These are phyloP conservation scores for Ganoderma resinaceum DNA, from an alignment of 1,284 basidiomycete species.

Conservation along the genomic window DNA sequence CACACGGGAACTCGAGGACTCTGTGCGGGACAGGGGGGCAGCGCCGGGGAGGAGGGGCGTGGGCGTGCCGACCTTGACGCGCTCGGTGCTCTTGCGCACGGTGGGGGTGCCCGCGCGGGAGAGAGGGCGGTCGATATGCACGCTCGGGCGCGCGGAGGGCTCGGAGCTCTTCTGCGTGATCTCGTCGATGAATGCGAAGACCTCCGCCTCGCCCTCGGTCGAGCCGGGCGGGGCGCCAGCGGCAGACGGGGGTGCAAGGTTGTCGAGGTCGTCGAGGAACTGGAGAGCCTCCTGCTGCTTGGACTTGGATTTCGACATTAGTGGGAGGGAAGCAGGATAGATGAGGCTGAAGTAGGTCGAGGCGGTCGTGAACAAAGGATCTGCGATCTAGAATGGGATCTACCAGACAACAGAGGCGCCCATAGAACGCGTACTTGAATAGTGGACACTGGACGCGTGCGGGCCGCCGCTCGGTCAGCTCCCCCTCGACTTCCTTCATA, in stretches of 20 bases:
- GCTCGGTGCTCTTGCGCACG: slow-evolving; percentile 78
- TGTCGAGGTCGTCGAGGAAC: slow-evolving; percentile 91
- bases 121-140: slow-evolving; percentile 62
- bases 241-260: slow-evolving; percentile 55
- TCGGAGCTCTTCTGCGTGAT: slow-evolving; percentile 90
- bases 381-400: neutral
- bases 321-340: neutral
- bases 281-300: slow-evolving; percentile 90
- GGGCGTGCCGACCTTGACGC: slow-evolving; percentile 69
- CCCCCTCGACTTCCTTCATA: neutral
- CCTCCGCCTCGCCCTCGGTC: slow-evolving; percentile 75
- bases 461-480: neutral
- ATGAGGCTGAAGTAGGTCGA: neutral
- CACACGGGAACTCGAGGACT: slow-evolving; percentile 36
- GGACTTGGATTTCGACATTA: slow-evolving; percentile 68
- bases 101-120: slow-evolving; percentile 77
- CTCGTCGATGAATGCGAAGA: slow-evolving; percentile 93
- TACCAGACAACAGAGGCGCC: neutral
- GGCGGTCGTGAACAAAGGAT: neutral
- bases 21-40: slow-evolving; percentile 45
- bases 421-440: slow-evolving; percentile 6
- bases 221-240: slow-evolving; percentile 27
- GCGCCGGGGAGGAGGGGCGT: slow-evolving; percentile 43
- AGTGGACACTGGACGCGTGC: neutral
- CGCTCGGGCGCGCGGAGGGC: slow-evolving; percentile 61